Conservation (phyloP, 1,139 yeast genomes). For the Nematodospora anomalae region DNA sequence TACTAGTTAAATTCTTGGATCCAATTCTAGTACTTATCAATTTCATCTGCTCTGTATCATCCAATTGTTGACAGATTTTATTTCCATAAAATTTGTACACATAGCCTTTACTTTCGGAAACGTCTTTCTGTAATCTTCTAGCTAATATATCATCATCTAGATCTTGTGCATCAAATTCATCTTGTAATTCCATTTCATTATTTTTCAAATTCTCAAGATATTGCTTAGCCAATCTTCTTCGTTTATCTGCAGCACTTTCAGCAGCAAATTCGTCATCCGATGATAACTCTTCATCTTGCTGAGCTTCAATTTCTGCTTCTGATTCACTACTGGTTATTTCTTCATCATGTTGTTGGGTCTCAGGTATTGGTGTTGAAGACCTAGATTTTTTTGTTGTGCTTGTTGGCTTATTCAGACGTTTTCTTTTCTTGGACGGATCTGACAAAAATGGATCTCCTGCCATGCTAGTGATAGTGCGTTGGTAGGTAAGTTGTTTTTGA, state of each 20-base stretch:
- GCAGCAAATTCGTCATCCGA: slow-evolving; percentile 70
- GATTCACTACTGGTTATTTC: slow-evolving; percentile 42
- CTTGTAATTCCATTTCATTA: slow-evolving; percentile 47
- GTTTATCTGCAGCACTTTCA: slow-evolving; percentile 89
- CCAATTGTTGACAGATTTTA: slow-evolving; percentile 42
- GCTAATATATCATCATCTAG: slow-evolving; percentile 84
- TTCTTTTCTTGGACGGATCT: slow-evolving; percentile 58
- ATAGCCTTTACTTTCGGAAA: slow-evolving; percentile 84
- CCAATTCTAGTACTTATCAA: slow-evolving; percentile 55
- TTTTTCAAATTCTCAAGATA: slow-evolving; percentile 76
- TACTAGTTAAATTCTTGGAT: slow-evolving; percentile 54
- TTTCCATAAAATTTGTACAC: slow-evolving; percentile 69
- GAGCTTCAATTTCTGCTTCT: slow-evolving; percentile 25
- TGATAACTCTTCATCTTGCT: slow-evolving; percentile 43
- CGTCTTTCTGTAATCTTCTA: slow-evolving; percentile 79
- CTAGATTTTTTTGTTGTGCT: slow-evolving; percentile 19
- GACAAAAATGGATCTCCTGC: slow-evolving; percentile 61
- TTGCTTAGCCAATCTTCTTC: slow-evolving; percentile 92
- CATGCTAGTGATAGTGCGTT: no score
- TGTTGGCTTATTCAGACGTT: slow-evolving; percentile 30
- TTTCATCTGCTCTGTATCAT: slow-evolving; percentile 33
- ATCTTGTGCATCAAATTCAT: slow-evolving; percentile 88
- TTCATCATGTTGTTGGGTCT: slow-evolving; percentile 34
- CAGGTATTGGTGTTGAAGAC: slow-evolving; percentile 12
- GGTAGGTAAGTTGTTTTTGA: no score